Conservation (phyloP, 345 rosid genomes). For the Toxicodendron radicans region DNA sequence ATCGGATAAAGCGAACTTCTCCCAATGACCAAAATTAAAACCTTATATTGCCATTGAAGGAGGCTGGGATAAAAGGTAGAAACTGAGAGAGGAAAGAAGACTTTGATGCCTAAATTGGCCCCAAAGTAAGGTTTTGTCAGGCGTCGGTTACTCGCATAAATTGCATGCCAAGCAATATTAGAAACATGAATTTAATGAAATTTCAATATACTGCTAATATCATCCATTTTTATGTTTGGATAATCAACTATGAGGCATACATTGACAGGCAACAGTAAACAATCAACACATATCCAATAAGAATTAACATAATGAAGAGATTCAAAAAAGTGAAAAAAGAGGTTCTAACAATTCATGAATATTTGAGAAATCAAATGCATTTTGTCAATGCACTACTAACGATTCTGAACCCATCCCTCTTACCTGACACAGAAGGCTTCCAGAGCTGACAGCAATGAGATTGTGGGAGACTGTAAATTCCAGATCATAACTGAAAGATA, state of each 20-base stretch:
- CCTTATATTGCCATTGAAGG: neutral
- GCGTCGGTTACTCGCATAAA: neutral
- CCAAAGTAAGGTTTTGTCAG: neutral
- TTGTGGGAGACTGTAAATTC: conserved; percentile 91
- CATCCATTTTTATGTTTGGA: too few relatives aligned
- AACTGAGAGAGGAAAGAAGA: neutral
- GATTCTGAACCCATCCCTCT: conserved; percentile 25
- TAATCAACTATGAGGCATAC: neutral
- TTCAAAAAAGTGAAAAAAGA: neutral
- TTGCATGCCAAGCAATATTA: neutral
- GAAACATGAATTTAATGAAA: neutral
- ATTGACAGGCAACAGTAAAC: neutral
- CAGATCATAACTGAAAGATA: conserved; percentile 73
- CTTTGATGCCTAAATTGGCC: neutral
- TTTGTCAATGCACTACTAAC: conserved; percentile 8
- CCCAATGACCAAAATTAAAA: neutral
- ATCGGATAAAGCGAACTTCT: neutral
- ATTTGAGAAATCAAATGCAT: neutral
- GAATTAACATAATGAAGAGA: neutral
- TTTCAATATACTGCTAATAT: too few relatives aligned
- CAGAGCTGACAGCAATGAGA: conserved; percentile 90
- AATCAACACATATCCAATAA: neutral
- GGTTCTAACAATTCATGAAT: neutral
- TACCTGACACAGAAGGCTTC: conserved; percentile 87
- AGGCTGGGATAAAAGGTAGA: neutral